Base-by-base conservation (phyloP, 2,329 filamentous ascomycete species). In the Xylariaceae sp. region DNA sequence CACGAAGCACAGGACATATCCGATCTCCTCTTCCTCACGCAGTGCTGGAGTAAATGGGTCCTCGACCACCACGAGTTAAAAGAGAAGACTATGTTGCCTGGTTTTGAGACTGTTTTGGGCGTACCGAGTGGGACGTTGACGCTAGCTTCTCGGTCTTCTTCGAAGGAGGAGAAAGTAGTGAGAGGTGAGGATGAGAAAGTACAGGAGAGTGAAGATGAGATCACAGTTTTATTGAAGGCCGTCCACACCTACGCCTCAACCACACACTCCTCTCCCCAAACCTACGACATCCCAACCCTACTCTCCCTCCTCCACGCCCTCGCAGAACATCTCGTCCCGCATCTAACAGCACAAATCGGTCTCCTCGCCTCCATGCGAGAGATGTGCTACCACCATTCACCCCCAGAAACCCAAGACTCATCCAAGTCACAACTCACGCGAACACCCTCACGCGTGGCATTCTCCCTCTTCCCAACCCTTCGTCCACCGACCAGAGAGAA, bases 11-110 rank as follows among this genome's bases (percentile, higher is more conserved):
- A 64, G 34, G 72, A 74, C 49, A 61, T 72, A n/a, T 47, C 64
- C 1, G 73, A 75, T 55, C 66, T 76, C 41, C 48, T 69, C 7
- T 72, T 68, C 37, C 69, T 73, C 45, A 65, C 65, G n/a, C 67
- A 67, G 13, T 65, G 63, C 35, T 73, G 71, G 68, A 65, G 61
- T n/a, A 55, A 65, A 3, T 72, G 69, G 61, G 52, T 74, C 2
- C 62, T 70, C 10, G 68, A 70, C 50, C 69, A 75, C 49, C 73
- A 74, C 48, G 59, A 58, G 4, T 58, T 67, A 1, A 71, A 74
- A 58, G 71, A 74, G 59, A 61, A 55, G 6, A 53, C 51, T 15
- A 66, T 73, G 57, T 69, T 75, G 39, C 72, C 73, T 3, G 64
- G 60, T 3, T 68, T 73, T 35, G 69, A 68, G 51, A 64, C 61